Evolutionary conservation across 306 rosid genomes (phyloP), one percentile per base, ranked within the genome.

Genomic region (Lathyrus sativus): DNA sequence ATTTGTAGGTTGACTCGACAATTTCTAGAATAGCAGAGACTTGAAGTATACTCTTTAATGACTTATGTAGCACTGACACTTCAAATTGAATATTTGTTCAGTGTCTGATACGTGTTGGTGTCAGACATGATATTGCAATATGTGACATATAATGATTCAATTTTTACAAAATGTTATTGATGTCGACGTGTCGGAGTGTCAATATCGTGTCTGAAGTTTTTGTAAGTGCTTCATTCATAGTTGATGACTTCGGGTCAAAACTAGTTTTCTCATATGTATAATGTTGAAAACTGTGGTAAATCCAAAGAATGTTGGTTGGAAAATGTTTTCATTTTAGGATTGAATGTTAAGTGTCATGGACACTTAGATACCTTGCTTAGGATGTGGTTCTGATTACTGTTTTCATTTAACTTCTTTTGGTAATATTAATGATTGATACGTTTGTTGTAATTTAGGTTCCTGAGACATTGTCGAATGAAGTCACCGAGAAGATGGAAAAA

Each of bases 401-500:
- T 71, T 71, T 50, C 8, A 6, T 35, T 6, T 7, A 35, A 7
- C 39, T 35, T 35, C 7, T 35, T 35, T 35, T 1, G 39, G 39
- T 2, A 35, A 35, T 35, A 35, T 35, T 35, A 5, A 1, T 66
- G 57, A 46, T 13, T 9, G 12, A 19, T 54, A 49, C 31, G 50
- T 62, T 4, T 35, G 39, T 6, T 72, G 62, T 39, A 14, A 65
- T 42, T 56, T 51, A 70, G 61, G 54, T 56, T 71, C 51, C 63
- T 14, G 42, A 28, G 70, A 22, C 48, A 49, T 41, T 6, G 17
- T 8, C 42, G 4, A 45, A 79, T 26, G 58, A 49, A 53, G 70
- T 39, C 45, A 49, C 51, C 39, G 17, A 67, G 72, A 67, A 56
- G 57, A 79, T 79, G 89, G 72, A 73, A n/a, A 54, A 39, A 38